Evolutionary conservation across 257 asterid genomes (phyloP), one percentile per base, ranked within the genome.

Genomic region (Nicotiana obtusifolia): DNA sequence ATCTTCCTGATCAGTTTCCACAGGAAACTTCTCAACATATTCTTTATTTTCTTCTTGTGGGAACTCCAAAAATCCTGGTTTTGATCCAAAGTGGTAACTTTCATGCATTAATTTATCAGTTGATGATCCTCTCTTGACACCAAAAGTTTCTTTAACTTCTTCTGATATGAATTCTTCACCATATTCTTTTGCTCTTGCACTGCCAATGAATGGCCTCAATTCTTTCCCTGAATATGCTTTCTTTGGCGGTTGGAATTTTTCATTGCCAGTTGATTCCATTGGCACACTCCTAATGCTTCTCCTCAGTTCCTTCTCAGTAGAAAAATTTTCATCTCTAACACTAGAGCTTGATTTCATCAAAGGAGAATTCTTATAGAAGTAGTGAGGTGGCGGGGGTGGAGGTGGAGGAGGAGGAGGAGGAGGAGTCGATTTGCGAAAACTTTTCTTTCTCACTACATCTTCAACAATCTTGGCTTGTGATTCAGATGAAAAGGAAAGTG

Each of bases 381-480:
- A 84, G 85, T 6, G 88, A 20, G 13, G 83, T 31, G 77, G 92
- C 0, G 97, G 94, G 3, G 90, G 88, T 0, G 89, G 84, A 0
- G 90, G 87, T 1, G 97, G 95, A 0, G 95, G 94, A 0, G 92
- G n/a, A n/a, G n/a, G 28, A 26, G 33, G 87, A 0, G 95, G 84
- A 17, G 91, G 87, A 87, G 83, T 13, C 85, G 44, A 67, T 1
- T 85, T 80, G 17, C 85, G 33, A n/a, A 68, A 78, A 16, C 41
- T 81, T 81, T 80, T 93, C 86, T 84, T 91, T 86, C 89, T 90
- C 30, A 81, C 78, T 16, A 47, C 53, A 59, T 88, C 90, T 60
- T 91, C 94, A 17, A 78, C 80, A 35, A 37, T 82, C 75, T 89
- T 89, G 69, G 89, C 81, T 69, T 83, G 90, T 80, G 89, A 76